Conservation (phyloP, 495 filamentous ascomycete species). For the Evansstolkia leycettana region DNA sequence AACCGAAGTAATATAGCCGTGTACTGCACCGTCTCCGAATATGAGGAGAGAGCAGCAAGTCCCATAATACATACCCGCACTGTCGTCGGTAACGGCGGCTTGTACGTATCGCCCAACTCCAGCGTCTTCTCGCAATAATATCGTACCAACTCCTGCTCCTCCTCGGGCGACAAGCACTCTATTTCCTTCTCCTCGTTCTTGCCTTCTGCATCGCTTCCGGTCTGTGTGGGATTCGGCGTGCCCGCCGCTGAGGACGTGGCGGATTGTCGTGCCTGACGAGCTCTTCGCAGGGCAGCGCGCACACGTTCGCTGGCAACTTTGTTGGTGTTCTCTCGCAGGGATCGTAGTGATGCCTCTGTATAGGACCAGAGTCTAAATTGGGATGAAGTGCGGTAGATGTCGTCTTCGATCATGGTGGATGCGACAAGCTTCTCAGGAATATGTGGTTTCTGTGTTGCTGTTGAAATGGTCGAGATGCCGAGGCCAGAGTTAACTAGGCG, state of each 20-base stretch:
- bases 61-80: slow-evolving; percentile 45
- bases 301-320: slow-evolving; percentile 58
- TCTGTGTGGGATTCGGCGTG: slow-evolving; percentile 19
- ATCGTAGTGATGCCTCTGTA: slow-evolving; percentile 54
- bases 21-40: too few relatives aligned
- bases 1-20: neutral
- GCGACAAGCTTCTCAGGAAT: neutral
- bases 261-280: slow-evolving; percentile 27
- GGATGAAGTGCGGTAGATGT: slow-evolving; percentile 78
- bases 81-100: slow-evolving; percentile 65
- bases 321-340: slow-evolving; percentile 67
- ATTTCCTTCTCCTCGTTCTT: slow-evolving; percentile 37
- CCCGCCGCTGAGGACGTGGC: slow-evolving; percentile 24
- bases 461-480: too few relatives aligned
- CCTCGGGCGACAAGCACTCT: slow-evolving; percentile 63
- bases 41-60: too few relatives aligned
- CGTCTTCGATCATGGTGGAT: slow-evolving; percentile 64
- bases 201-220: slow-evolving; percentile 19
- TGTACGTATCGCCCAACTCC: slow-evolving; percentile 62
- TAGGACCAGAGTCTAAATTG: slow-evolving; percentile 94
- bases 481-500: too few relatives aligned
- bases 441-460: neutral
- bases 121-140: slow-evolving; percentile 67
- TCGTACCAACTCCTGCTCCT: slow-evolving; percentile 70
- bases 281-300: slow-evolving; percentile 43